Evolutionary conservation across 257 asterid genomes (phyloP).

Genomic region (Solanum etuberosum): DNA sequence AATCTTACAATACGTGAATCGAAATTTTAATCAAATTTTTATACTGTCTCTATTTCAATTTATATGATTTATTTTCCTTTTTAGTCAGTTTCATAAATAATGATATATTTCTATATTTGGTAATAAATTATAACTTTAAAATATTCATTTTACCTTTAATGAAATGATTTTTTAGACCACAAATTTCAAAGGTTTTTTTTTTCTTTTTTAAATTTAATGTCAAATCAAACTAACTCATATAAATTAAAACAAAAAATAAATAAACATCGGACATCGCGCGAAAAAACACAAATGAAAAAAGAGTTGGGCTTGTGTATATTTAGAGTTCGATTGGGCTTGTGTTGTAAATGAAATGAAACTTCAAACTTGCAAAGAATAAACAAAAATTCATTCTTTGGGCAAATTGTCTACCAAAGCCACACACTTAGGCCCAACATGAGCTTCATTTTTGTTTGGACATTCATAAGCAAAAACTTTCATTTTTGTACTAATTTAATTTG

Average conservation of each 20-base stretch:
- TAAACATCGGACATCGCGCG: not conserved
- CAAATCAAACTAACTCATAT: too few species aligned
- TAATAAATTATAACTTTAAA: too few species aligned
- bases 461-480: not conserved
- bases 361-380: not conserved
- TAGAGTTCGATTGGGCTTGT: not conserved
- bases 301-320: not conserved
- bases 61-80: too few species aligned
- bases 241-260: too few species aligned
- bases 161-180: not conserved
- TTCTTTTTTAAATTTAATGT: too few species aligned
- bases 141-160: too few species aligned
- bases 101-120: not conserved
- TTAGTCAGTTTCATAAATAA: not conserved
- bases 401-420: not conserved
- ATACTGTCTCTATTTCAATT: too few species aligned
- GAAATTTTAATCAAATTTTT: not conserved
- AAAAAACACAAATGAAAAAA: too few species aligned
- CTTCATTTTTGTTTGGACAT: not conserved
- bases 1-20: not conserved
- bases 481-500: not conserved
- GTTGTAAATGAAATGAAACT: not conserved
- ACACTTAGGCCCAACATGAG: not conserved
- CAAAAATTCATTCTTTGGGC: not conserved
- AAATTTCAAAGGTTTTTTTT: too few species aligned